Evolutionary conservation across 75 land plant genomes (phyloP).

Genomic region (Picea glauca): DNA sequence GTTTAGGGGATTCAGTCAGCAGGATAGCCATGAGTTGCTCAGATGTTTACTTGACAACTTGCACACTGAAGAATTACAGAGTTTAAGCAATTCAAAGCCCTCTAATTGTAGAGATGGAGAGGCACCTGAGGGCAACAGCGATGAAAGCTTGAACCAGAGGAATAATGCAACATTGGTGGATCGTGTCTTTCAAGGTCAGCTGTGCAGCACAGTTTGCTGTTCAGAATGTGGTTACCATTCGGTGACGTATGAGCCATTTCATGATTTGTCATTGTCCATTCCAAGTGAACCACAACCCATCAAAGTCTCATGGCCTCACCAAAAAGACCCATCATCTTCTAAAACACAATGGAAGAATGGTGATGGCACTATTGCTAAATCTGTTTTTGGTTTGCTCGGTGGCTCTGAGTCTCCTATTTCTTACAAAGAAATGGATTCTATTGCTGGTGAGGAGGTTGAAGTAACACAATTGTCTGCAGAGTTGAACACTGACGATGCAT

Average conservation of each 20-base stretch:
- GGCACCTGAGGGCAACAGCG: constrained; percentile 5
- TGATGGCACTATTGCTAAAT: constrained; percentile 67
- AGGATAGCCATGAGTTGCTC: constrained; percentile 95
- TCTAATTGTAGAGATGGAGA: constrained; percentile 4
- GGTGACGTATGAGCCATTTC: constrained; percentile 32
- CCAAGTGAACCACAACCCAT: constrained; percentile 21
- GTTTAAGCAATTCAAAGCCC: constrained; percentile 4
- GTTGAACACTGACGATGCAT: constrained; percentile 34
- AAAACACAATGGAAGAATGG: background rate
- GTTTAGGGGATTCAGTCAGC: constrained; percentile 89
- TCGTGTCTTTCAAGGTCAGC: constrained; percentile 31
- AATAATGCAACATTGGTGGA: constrained; percentile 35
- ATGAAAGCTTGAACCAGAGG: background rate
- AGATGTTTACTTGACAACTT: constrained; percentile 78
- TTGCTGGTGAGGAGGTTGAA: constrained; percentile 40
- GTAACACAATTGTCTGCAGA: too few relatives aligned
- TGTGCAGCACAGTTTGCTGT: constrained; percentile 39
- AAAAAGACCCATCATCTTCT: background rate
- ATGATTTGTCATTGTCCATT: constrained; percentile 43
- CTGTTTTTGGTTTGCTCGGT: constrained; percentile 70
- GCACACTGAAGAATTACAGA: constrained; percentile 53
- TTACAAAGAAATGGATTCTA: constrained; percentile 69
- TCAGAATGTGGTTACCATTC: constrained; percentile 45
- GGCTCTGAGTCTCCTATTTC: constrained; percentile 71
- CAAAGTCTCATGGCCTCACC: background rate